Evolutionary conservation across 2,329 filamentous ascomycete genomes (phyloP), one percentile per base, ranked within the genome.

Genomic region (Fusarium bactridioides): DNA sequence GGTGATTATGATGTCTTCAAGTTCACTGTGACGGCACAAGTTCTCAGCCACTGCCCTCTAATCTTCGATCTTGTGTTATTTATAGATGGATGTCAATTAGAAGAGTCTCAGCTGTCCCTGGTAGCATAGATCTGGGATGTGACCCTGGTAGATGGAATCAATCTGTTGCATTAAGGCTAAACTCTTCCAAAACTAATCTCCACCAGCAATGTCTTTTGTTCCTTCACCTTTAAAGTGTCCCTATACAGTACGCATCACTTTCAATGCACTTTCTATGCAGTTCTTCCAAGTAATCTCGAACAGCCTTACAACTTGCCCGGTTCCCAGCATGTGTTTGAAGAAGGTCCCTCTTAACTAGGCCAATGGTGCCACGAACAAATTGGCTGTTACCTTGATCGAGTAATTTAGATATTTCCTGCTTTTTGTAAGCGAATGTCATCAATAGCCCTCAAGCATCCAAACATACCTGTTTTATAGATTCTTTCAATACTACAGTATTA

Each of bases 341-440:
- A 33, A 51, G 47, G 29, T 51, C 16, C 23, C 16, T 35, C 16
- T 35, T 7, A 4, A 35, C 29, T 19, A 25, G 16, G 11, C n/a
- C 11, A 5, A 51, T 25, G 16, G 8, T 10, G 4, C 10, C n/a
- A 1, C 29, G 29, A 23, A 5, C 4, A 51, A 51, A 51, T 4
- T 19, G 47, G 11, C 29, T 35, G 2, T 51, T 23, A 3, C 29
- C 11, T 19, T 51, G n/a, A 7, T 35, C 29, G 3, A 35, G 29
- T 1, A 35, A 23, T 15, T 19, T 50, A 2, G n/a, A 50, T 18
- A 50, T 35, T 35, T 50, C 47, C 47, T 35, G n/a, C 1, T 13
- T 0, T 4, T 16, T 23, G 29, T 23, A 25, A 50, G 29, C 3
- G 10, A 33, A 50, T 0, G 3, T 13, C 10, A 10, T 19, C 3